Evolutionary conservation across 2,329 filamentous ascomycete species (phyloP), one percentile per base, ranked within the genome.

Genomic region (Exophiala dermatitidis): DNA sequence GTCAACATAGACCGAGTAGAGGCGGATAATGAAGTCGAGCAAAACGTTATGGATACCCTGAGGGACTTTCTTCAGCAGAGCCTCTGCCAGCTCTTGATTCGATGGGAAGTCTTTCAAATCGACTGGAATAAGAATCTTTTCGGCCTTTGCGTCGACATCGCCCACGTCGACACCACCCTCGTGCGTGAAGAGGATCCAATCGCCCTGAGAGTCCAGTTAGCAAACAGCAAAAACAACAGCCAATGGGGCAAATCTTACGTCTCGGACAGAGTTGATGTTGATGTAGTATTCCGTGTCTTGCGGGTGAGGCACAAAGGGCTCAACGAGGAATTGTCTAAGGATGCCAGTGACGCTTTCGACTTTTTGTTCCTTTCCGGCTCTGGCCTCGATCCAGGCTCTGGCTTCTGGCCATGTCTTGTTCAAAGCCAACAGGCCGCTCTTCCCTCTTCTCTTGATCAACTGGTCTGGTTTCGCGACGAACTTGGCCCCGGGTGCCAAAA

Each of bases 391-490:
- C 93, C 93, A 98, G 62, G 85, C 88, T 73, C 86, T 88, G 57
- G 91, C 89, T 72, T 98, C 91, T 50, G 88, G 68, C 93, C 93
- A 98, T 64, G 86, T 83, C 84, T 97, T 96, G 83, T 98, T 98
- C 71, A 98, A 79, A 62, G 88, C 88, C 64, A 98, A 78, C 54
- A 98, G 85, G 70, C 93, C 93, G 72, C 90, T 96, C 88, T 98
- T 98, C 73, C 93, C 93, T 81, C 93, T 85, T 75, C 93, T 83
- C 88, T 98, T 98, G 83, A 98, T 98, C 74, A 98, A 82, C 80
- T 97, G 91, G 80, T 98, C 93, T 70, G 93, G 93, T 84, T 98
- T 97, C 63, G 93, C 93, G 69, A 98, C 93, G 71, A 98, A 96
- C 78, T 88, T 95, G 74, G 89, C 79, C 63, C 83, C 90, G 58